These are phyloP conservation scores for Phaeodactylum tricornutum DNA, from an alignment of 108 stramenopile species.

Conservation along the genomic window DNA sequence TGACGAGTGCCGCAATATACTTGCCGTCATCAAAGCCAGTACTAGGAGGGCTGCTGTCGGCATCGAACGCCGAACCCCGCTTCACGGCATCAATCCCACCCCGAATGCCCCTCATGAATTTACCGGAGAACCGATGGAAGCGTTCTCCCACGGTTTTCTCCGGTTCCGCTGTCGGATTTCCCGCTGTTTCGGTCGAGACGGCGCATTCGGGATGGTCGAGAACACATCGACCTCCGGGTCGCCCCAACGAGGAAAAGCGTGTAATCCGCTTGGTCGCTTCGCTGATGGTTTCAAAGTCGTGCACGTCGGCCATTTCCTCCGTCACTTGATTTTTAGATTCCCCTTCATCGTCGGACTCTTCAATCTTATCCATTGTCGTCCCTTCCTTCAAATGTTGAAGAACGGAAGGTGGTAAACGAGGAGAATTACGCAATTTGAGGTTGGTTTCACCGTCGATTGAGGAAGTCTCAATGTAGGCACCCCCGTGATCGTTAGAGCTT, in stretches of 20 bases:
- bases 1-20: constrained; percentile 48
- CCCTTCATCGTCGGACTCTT: no score
- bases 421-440: constrained; percentile 78
- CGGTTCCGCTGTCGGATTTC: constrained; percentile 1
- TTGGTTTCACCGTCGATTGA: constrained; percentile 98
- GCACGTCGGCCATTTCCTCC: background rate
- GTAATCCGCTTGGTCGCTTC: constrained; percentile 59
- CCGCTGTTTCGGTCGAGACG: background rate
- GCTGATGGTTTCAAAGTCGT: constrained; percentile 40
- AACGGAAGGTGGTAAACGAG: constrained; percentile 40
- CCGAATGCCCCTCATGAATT: background rate
- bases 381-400: constrained; percentile 10
- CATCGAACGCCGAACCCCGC: background rate
- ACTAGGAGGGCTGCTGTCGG: no score
- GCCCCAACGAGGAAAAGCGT: constrained; percentile 51
- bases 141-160: background rate
- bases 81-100: background rate
- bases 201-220: constrained; percentile 34
- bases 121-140: background rate
- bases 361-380: constrained; percentile 11
- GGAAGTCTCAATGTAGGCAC: constrained; percentile 89
- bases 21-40: constrained; percentile 13
- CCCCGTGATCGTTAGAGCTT: constrained; percentile 68
- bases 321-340: constrained; percentile 2
- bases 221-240: constrained; percentile 40